Evolutionary conservation across 176 grass and related monocot species (phyloP).

Genomic region (Typha latifolia): DNA sequence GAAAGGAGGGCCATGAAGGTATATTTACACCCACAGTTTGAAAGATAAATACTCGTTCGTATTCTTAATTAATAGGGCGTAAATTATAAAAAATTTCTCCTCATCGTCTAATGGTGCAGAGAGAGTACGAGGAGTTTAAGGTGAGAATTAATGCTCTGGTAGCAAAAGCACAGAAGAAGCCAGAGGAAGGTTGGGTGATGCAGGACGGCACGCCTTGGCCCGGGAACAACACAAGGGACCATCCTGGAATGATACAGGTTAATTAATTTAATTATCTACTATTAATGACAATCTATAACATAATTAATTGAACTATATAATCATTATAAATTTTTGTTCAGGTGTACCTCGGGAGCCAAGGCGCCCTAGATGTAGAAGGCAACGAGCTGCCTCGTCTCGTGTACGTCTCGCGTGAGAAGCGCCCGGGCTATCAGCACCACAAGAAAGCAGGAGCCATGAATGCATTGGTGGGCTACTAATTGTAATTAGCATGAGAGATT

Average conservation of each 20-base stretch:
- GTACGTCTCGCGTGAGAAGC: conserved; percentile 82
- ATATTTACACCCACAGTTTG: neutral
- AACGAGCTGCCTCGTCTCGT: conserved; percentile 72
- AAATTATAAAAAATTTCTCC: too few relatives aligned
- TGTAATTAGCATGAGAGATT: too few relatives aligned
- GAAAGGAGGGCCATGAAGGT: conserved; percentile 90
- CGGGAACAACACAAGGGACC: conserved; percentile 85
- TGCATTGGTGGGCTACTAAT: conserved; percentile 29
- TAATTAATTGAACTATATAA: neutral
- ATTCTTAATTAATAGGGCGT: too few relatives aligned
- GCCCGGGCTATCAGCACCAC: conserved; percentile 79
- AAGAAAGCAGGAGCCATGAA: conserved; percentile 98
- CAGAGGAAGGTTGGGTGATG: conserved; percentile 98
- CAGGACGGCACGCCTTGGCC: conserved; percentile 93
- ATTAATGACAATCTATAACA: too few relatives aligned
- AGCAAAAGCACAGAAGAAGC: conserved; percentile 79
- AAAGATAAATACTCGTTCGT: too few relatives aligned
- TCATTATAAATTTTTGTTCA: conserved; percentile 8
- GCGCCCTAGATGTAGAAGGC: conserved; percentile 76
- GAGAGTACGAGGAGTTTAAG: conserved; percentile 98
- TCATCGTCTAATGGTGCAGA: conserved; percentile 5
- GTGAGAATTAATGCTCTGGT: conserved; percentile 82
- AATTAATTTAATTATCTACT: neutral
- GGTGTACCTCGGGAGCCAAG: conserved; percentile 84
- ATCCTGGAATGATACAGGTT: conserved; percentile 89